A percentile compares a stretch with the other conserved stretches of the same genome.
These are phyloP conservation scores for Parathielavia hyrcaniae DNA, from an alignment of 495 filamentous ascomycete genomes.

Conservation along the genomic window DNA sequence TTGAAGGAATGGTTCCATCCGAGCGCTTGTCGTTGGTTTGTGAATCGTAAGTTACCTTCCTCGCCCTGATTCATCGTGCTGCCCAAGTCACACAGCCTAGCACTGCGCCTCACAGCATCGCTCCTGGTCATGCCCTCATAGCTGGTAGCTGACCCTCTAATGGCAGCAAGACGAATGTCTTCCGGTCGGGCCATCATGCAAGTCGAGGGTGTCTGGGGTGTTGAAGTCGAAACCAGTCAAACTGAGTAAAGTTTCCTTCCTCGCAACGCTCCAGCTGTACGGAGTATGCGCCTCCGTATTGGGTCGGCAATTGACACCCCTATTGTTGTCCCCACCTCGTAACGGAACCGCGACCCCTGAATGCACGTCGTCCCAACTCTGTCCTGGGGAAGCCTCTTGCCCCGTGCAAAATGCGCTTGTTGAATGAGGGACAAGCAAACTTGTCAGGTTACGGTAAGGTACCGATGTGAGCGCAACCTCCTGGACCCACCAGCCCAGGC, in stretches of 20 bases:
- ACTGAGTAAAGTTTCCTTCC: too few species aligned
- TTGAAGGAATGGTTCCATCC: too few species aligned
- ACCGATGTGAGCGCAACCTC: slow-evolving; percentile 2
- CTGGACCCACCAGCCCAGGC: slow-evolving; percentile 15
- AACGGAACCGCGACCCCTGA: slow-evolving; percentile 11
- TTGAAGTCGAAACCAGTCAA: neutral
- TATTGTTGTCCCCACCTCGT: slow-evolving; percentile 5
- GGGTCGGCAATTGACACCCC: neutral
- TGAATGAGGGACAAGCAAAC: slow-evolving; percentile 9
- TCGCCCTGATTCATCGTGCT: too few species aligned
- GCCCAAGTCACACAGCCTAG: too few species aligned
- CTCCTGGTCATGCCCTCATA: neutral
- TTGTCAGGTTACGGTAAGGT: neutral
- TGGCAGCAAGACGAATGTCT: too few species aligned
- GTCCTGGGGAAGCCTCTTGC: slow-evolving; percentile 15
- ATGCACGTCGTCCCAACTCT: slow-evolving; percentile 1
- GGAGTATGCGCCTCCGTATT: neutral
- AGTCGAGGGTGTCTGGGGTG: neutral
- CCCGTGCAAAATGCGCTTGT: slow-evolving; percentile 21
- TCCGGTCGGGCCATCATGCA: neutral
- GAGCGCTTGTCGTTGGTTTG: too few species aligned
- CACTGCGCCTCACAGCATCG: neutral
- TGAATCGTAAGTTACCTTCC: too few species aligned
- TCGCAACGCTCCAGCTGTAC: neutral
- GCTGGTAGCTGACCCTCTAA: too few species aligned